Percentiles rank a stretch among this genome's conserved stretches.
Evolutionary conservation across 345 rosid genomes (phyloP).

Genomic region (Carallia brachiata): DNA sequence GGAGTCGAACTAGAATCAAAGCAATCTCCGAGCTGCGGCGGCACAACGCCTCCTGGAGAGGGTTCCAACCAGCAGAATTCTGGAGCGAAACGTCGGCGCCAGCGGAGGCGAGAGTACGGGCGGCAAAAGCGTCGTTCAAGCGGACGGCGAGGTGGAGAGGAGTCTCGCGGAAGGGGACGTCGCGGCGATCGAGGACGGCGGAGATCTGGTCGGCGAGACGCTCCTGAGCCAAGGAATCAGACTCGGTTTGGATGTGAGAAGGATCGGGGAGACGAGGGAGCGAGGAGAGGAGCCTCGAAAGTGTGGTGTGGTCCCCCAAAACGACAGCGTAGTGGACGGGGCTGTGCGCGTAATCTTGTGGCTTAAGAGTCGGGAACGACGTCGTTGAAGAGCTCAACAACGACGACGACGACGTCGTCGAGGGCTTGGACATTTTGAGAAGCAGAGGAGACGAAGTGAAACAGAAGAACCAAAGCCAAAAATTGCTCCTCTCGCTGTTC

Average conservation of each 20-base stretch:
- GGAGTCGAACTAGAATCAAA: conserved; percentile 42
- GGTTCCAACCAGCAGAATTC: conserved; percentile 80
- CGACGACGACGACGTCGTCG: conserved; percentile 15
- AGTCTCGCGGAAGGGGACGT: conserved; percentile 75
- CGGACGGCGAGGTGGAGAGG: conserved; percentile 90
- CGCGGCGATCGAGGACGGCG: conserved; percentile 70
- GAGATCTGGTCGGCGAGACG: conserved; percentile 72
- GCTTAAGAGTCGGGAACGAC: conserved; percentile 45
- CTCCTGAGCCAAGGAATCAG: conserved; percentile 68
- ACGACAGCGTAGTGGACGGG: conserved; percentile 85
- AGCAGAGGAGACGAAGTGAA: neutral
- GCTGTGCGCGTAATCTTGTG: conserved; percentile 75
- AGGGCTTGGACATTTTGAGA: neutral
- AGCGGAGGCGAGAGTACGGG: conserved; percentile 46
- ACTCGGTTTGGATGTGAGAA: conserved; percentile 55
- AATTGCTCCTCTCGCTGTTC: too few relatives aligned
- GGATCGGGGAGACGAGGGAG: conserved; percentile 72
- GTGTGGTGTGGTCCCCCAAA: conserved; percentile 62
- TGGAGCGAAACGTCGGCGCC: conserved; percentile 80
- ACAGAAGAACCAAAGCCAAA: too few relatives aligned
- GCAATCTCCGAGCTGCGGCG: conserved; percentile 59
- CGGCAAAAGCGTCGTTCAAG: conserved; percentile 54
- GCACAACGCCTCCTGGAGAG: conserved; percentile 77
- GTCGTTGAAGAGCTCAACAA: conserved; percentile 25
- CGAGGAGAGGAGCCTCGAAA: conserved; percentile 61